A percentile compares a stretch with the other conserved stretches of the same genome.
phyloP scores from a whole-genome alignment of 495 filamentous ascomycete genomes.

The Aeminium ludgeri region DNA sequence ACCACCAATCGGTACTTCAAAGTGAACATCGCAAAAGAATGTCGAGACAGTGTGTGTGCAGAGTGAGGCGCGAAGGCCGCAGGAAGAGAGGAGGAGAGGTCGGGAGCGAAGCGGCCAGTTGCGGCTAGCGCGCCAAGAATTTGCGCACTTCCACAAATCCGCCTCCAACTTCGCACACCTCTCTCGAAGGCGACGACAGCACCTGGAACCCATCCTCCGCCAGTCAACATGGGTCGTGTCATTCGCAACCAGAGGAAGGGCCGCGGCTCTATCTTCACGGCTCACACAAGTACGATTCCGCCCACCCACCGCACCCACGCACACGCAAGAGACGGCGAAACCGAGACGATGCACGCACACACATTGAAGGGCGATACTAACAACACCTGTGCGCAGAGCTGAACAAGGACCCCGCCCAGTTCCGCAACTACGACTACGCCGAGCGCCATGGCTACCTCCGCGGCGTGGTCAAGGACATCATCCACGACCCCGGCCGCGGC shows the following conservation, averaged over 20 bases:
- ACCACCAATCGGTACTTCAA: too few relatives aligned
- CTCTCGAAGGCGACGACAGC: too few relatives aligned
- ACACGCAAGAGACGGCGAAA: too few relatives aligned
- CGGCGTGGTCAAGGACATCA: slow-evolving; percentile 94
- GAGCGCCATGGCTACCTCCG: slow-evolving; percentile 95
- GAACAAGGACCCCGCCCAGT: slow-evolving; percentile 81
- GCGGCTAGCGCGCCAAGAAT: too few relatives aligned
- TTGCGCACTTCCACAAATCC: too few relatives aligned
- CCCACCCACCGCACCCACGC: too few relatives aligned
- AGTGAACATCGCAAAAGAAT: too few relatives aligned
- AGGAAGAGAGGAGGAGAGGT: too few relatives aligned
- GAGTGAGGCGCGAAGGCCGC: too few relatives aligned
- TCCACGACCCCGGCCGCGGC: slow-evolving; percentile 97
- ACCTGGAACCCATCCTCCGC: slow-evolving; percentile 2
- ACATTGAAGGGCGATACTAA: not conserved
- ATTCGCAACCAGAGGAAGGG: slow-evolving; percentile 62
- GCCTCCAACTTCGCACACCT: too few relatives aligned
- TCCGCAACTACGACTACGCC: slow-evolving; percentile 85
- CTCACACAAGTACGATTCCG: slow-evolving; percentile 58
- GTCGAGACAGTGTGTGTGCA: too few relatives aligned
- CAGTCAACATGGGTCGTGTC: slow-evolving; percentile 40
- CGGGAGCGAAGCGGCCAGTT: too few relatives aligned
- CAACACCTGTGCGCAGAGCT: slow-evolving; percentile 29
- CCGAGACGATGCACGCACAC: not conserved
- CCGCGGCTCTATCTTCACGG: slow-evolving; percentile 94